Base-by-base conservation (phyloP, 495 filamentous ascomycete species). In the Aspergillus wentii region DNA sequence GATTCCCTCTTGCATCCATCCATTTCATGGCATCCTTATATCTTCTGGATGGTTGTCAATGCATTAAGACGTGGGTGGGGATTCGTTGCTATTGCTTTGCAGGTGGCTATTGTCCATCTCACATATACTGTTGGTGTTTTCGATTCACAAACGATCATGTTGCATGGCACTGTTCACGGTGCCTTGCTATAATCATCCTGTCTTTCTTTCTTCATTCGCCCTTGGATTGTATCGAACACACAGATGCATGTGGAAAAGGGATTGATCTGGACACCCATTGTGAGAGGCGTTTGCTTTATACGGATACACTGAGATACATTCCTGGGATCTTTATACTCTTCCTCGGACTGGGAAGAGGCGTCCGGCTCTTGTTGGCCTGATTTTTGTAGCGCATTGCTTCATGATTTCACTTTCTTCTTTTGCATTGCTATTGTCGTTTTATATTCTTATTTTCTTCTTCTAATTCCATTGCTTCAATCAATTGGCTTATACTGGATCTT, bases 241-340 rank as follows among this genome's bases (percentile, higher is more conserved):
- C 10, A 33, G 19, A 41, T 27, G 25, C 27, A 19, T 20, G 22
- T 17, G 18, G 37, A 17, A 38, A 27, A 20, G 37, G 27, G 29
- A 15, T 15, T 30, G 22, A 8, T 22, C 33, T 19, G 16, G 16
- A 43, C 44, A 48, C 48, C 47, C 37, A 39, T 45, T 56, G 46
- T 35, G 38, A 38, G 43, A 44, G 46, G 40, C 52, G 50, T 44
- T 37, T 16, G n/a, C 8, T 29, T 25, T 41, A 26, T 33, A 28
- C 34, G 26, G 44, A 47, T 39, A 36, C 32, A 42, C 25, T 27
- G 40, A 42, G 25, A 42, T 30, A 42, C 21, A 30, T 42, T 42
- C 30, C 33, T 38, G 51, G 48, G 35, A 41, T 40, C 51, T 41
- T 17, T 35, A 17, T 38, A n/a, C 4, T 41, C 21, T 38, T 20